A percentile compares a stretch with the other conserved stretches of the same genome.
Conservation (phyloP, 768 basidiomycete species). For the Mycena latifolia region DNA sequence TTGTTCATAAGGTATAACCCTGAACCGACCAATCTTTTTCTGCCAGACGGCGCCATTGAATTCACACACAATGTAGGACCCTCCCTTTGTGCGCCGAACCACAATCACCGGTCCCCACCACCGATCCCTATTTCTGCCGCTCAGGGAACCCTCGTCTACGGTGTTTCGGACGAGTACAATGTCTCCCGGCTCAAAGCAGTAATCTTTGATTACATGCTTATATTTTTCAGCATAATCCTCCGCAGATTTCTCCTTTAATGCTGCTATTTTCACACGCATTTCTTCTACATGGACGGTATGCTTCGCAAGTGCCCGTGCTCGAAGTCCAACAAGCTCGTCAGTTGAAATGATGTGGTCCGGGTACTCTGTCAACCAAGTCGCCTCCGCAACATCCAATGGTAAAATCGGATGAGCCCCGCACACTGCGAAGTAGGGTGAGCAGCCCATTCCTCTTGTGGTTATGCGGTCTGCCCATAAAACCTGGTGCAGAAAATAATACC, state of each 20-base stretch:
- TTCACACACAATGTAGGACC: too few relatives aligned
- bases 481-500: conserved; percentile 34
- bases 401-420: conserved; percentile 39
- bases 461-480: conserved; percentile 41
- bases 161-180: too few relatives aligned
- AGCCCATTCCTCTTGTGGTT: conserved; percentile 33
- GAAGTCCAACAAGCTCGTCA: conserved; percentile 36
- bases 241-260: too few relatives aligned
- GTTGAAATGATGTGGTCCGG: conserved; percentile 23
- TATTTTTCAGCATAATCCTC: conserved; percentile 40
- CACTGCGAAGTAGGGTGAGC: conserved; percentile 38
- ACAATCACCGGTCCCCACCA: too few relatives aligned
- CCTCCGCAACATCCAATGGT: conserved; percentile 42
- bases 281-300: conserved; percentile 35
- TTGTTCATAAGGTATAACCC: too few relatives aligned
- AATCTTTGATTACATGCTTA: conserved; percentile 27
- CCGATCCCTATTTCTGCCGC: too few relatives aligned
- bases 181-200: too few relatives aligned
- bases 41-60: too few relatives aligned
- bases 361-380: conserved; percentile 42
- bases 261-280: too few relatives aligned
- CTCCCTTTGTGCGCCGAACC: too few relatives aligned
- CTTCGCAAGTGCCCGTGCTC: conserved; percentile 25
- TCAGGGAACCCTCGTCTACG: too few relatives aligned
- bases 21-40: too few relatives aligned